Base-by-base conservation (phyloP, 176 grass and related monocot species). In the Raddia distichophylla region DNA sequence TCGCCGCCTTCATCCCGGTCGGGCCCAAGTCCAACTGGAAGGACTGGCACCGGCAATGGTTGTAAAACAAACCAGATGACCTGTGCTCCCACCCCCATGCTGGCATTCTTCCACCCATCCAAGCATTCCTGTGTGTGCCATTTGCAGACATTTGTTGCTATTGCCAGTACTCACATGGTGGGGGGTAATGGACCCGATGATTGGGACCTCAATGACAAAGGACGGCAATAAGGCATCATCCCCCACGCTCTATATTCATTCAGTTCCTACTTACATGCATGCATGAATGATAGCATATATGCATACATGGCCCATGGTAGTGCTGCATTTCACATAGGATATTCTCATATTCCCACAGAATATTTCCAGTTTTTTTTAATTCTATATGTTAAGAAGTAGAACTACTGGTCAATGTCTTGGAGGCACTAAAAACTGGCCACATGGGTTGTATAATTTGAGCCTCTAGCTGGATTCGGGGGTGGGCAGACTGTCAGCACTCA, bases 401-500 rank as follows among this genome's bases (percentile, higher is more conserved):
- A 62, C 9, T 46, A 70, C 19, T 40, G 37, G 37, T 34, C n/a
- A 14, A 64, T n/a, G 64, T n/a, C 10, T 59, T 60, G 44, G 44
- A 60, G 59, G 52, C 82, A 51, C 55, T 74, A 22, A 40, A 40
- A 56, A 33, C 46, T 27, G 34, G 3, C 19, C 58, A 56, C 66
- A 78, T 73, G 83, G 20, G 27, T 27, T 27, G 27, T 27, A n/a
- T n/a, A 17, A 10, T 53, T 58, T 6, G 76, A 13, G 58, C 46
- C 47, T 73, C 57, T 43, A 80, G 84, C 68, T 86, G 68, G 67
- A 65, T 73, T 86, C 4, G 58, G 48, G 46, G 46, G 76, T 73
- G 59, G 67, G 76, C 84, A 86, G 75, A 12, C 68, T 86, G 76
- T 86, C 76, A 86, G 19, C 50, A 47, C 67, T 37, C 82, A 69